phyloP scores from a whole-genome alignment of 176 grass and related monocot species.

The Juncus inflexus region DNA sequence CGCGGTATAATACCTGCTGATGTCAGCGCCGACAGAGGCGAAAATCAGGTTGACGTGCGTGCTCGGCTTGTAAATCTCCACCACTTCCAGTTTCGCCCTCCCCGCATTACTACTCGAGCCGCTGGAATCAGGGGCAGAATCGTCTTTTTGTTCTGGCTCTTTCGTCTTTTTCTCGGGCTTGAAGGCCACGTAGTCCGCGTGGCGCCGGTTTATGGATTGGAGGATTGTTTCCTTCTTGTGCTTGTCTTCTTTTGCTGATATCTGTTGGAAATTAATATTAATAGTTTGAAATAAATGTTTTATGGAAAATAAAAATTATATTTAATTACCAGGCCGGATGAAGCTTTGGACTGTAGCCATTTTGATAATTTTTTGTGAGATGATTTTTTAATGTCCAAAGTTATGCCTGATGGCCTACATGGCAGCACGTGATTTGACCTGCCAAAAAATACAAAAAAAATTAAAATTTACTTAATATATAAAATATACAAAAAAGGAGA shows the following conservation, averaged over 20 bases:
- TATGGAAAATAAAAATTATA: background rate
- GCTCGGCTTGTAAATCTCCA: slow-evolving; percentile 81
- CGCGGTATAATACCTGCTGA: slow-evolving; percentile 67
- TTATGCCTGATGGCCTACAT: slow-evolving; percentile 75
- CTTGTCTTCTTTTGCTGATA: slow-evolving; percentile 81
- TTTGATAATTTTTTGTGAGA: slow-evolving; percentile 92
- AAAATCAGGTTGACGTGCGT: slow-evolving; percentile 89
- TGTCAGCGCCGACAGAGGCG: slow-evolving; percentile 62
- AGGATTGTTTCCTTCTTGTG: slow-evolving; percentile 80
- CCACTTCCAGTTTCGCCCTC: slow-evolving; percentile 64
- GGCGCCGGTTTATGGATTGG: slow-evolving; percentile 42
- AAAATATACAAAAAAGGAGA: slow-evolving; percentile 14
- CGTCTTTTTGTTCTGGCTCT: slow-evolving; percentile 55
- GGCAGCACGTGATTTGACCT: slow-evolving; percentile 91
- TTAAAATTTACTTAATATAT: background rate
- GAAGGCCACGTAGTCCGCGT: slow-evolving; percentile 72
- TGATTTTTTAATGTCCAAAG: slow-evolving; percentile 88
- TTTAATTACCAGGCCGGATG: slow-evolving; percentile 54
- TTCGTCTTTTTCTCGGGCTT: slow-evolving; percentile 69
- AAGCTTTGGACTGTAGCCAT: slow-evolving; percentile 93
- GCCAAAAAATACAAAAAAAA: slow-evolving; percentile 19
- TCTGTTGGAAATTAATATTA: slow-evolving; percentile 38
- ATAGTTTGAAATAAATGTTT: background rate
- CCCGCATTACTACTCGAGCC: slow-evolving; percentile 33
- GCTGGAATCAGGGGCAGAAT: background rate